Conservation (phyloP, 2,329 filamentous ascomycete species). For the Tolypocladium amazonense region DNA sequence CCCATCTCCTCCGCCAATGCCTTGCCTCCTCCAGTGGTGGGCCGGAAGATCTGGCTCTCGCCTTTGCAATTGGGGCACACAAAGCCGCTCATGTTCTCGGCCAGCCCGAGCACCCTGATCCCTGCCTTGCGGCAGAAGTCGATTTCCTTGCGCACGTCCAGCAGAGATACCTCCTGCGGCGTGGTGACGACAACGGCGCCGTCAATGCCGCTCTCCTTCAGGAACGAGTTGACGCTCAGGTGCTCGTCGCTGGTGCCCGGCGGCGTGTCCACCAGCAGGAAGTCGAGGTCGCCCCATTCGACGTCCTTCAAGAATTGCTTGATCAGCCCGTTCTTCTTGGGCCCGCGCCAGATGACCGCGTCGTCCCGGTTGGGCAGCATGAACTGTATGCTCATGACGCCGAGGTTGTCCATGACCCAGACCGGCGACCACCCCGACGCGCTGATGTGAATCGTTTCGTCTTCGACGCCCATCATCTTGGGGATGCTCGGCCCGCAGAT, state of each 20-base stretch:
- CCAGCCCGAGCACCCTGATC: slow-evolving; percentile 77
- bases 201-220: slow-evolving; percentile 86
- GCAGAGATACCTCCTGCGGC: slow-evolving; percentile 82
- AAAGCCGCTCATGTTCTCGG: slow-evolving; percentile 97
- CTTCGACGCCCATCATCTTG: slow-evolving; percentile 97
- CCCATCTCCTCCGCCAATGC: slow-evolving; percentile 75
- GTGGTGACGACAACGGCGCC: slow-evolving; percentile 91
- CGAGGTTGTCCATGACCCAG: slow-evolving; percentile 89
- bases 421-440: slow-evolving; percentile 87
- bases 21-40: slow-evolving; percentile 80
- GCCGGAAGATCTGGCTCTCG: slow-evolving; percentile 74
- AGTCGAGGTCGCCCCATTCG: slow-evolving; percentile 93
- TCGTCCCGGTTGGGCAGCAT: slow-evolving; percentile 92
- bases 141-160: slow-evolving; percentile 95
- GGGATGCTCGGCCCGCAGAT: slow-evolving; percentile 94
- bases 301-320: slow-evolving; percentile 98
- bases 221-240: slow-evolving; percentile 80
- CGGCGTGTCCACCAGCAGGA: slow-evolving; percentile 87
- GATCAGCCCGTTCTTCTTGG: slow-evolving; percentile 97
- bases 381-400: slow-evolving; percentile 96
- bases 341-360: slow-evolving; percentile 92
- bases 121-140: slow-evolving; percentile 95
- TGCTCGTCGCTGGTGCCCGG: slow-evolving; percentile 95
- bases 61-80: slow-evolving; percentile 89
- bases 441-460: slow-evolving; percentile 86